Conservation (phyloP, 2,329 filamentous ascomycete genomes). For the Colletotrichum sp. region DNA sequence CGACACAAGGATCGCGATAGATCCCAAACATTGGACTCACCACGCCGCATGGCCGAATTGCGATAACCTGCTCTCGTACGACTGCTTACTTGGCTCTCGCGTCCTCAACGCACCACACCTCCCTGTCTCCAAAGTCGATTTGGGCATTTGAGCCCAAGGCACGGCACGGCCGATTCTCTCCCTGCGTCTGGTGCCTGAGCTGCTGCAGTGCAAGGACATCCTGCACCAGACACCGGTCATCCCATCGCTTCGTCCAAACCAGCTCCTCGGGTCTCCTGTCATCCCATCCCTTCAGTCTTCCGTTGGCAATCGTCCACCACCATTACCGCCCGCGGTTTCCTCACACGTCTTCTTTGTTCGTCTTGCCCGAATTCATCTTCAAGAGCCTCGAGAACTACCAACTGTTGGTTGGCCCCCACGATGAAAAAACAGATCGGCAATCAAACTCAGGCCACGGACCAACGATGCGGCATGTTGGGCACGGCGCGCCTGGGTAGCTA, state of each 20-base stretch:
- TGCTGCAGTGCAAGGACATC: background rate
- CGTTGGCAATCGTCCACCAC: background rate
- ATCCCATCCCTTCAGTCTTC: background rate
- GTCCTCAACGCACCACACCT: background rate
- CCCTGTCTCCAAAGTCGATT: background rate
- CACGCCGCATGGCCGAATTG: background rate
- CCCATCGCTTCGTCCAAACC: background rate
- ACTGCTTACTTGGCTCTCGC: background rate
- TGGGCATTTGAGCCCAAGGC: background rate
- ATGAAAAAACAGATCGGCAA: background rate
- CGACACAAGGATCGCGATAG: background rate
- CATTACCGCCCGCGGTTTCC: background rate
- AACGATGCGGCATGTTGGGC: background rate
- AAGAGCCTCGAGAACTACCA: background rate
- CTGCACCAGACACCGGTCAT: background rate
- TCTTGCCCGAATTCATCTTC: background rate
- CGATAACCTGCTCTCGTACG: background rate
- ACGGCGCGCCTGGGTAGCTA: background rate
- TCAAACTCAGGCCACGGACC: background rate
- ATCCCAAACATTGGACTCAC: conserved; percentile 20
- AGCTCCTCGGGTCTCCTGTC: background rate
- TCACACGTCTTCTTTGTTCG: background rate
- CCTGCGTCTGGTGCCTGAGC: background rate
- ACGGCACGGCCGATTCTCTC: background rate
- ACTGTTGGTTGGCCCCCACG: background rate